Percentiles rank a stretch among this genome's conserved stretches.
Evolutionary conservation across 208 protist species (phyloP).

Genomic region (Porcisia deanei): DNA sequence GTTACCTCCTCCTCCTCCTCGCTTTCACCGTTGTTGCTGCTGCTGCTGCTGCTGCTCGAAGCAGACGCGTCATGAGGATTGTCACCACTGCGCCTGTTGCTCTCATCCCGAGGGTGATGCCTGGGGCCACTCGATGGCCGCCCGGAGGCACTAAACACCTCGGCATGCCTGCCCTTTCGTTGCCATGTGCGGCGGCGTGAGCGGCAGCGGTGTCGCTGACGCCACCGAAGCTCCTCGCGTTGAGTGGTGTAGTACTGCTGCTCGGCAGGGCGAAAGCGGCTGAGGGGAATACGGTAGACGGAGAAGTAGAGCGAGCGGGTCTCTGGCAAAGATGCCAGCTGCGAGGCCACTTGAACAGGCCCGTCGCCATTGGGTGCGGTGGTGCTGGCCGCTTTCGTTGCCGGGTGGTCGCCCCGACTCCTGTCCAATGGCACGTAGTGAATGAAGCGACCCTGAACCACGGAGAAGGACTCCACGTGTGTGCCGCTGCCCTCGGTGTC

Average conservation of each 20-base stretch:
- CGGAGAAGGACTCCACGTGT: slow-evolving; percentile 38
- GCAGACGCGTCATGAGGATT: not conserved
- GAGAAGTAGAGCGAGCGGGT: slow-evolving; percentile 43
- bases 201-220: slow-evolving; percentile 28
- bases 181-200: slow-evolving; percentile 1
- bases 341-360: not conserved
- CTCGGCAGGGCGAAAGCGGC: slow-evolving; percentile 47
- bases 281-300: slow-evolving; percentile 70
- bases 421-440: slow-evolving; percentile 42
- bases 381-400: too few species aligned
- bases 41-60: not conserved
- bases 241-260: slow-evolving; percentile 63
- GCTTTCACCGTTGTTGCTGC: slow-evolving; percentile 10
- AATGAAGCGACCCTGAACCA: slow-evolving; percentile 52
- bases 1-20: not conserved
- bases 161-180: not conserved
- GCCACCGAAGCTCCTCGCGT: slow-evolving; percentile 57
- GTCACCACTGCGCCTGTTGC: not conserved
- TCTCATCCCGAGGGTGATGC: not conserved
- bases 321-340: not conserved
- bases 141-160: not conserved
- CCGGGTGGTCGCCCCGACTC: slow-evolving; percentile 3
- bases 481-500: not conserved
- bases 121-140: not conserved
- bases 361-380: not conserved